Evolutionary conservation across 352 stramenopile genomes (phyloP), one percentile per base, ranked within the genome.

Genomic region (Phytophthora litchii): DNA sequence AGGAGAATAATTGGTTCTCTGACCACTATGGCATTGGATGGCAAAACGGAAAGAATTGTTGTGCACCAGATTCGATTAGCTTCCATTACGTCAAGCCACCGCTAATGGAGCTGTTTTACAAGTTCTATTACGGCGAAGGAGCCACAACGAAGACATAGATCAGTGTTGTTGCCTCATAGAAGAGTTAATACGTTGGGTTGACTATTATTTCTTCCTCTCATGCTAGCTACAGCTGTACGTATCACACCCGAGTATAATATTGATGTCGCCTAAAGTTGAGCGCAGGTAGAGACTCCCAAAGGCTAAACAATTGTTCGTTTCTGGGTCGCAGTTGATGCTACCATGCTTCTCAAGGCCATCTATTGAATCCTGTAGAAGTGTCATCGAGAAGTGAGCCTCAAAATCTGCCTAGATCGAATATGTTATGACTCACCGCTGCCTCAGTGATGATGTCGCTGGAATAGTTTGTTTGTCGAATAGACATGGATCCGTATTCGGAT

Each of bases 1-100:
- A 92, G 21, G 84, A 93, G 60, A 92, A 90, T 66, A 95, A 95
- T 63, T 95, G 86, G 86, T 95, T 93, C 61, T 92, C 84, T 51
- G 85, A 95, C 59, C 84, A 93, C 45, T 56, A 79, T 34, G 83
- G 84, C 9, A 84, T 95, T 54, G 83, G 83, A 38, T 93, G 83
- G 83, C 78, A 89, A 59, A 93, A 88, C 50, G 86, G 76, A 42
- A 71, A 86, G 31, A 72, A 80, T 25, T 94, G 85, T 70, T 91
- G 79, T 44, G 84, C 86, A 8, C 83, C 84, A 0, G 84, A 94
- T 64, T 80, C 74, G 16, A 82, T 95, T 41, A 89, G 60, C 42
- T 95, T 94, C 64, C 86, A 95, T 67, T 95, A 95, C 52, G 72
- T 95, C 51, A 93, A 92, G 59, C 82, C 82, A 21, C 85, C 82